Percentiles rank a stretch among this genome's conserved stretches.
Conservation (phyloP, 1,139 yeast genomes). For the Zygoascus sp. region DNA sequence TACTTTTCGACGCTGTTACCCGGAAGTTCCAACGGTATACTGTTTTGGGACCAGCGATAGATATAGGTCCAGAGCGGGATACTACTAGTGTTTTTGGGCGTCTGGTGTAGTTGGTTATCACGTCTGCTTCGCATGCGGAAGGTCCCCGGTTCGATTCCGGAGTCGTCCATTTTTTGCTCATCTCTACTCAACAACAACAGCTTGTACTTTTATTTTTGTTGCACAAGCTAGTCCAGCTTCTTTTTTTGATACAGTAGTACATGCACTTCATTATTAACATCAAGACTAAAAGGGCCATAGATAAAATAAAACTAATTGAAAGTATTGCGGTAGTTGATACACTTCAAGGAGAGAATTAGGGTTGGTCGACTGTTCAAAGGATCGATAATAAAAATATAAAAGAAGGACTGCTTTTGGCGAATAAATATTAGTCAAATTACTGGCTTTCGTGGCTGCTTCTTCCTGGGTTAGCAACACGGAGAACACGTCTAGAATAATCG, state of each 20-base stretch:
- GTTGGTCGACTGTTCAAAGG: neutral
- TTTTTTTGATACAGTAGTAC: constrained; percentile 6
- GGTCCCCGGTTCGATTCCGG: constrained; percentile 29
- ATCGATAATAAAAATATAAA: neutral
- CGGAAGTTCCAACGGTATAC: too few relatives aligned
- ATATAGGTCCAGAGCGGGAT: neutral
- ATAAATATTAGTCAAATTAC: constrained; percentile 1
- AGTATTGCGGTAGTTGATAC: neutral
- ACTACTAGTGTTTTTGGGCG: constrained; percentile 18
- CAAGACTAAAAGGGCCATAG: neutral
- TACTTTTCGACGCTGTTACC: too few relatives aligned
- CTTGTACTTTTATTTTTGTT: neutral
- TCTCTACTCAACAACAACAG: constrained; percentile 2
- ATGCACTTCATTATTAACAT: constrained; percentile 4
- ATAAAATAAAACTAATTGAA: neutral
- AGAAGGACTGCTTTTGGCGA: neutral
- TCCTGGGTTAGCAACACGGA: constrained; percentile 64
- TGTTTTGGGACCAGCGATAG: too few relatives aligned
- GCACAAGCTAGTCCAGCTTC: constrained; percentile 19
- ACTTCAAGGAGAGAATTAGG: constrained; percentile 1
- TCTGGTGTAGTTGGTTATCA: constrained; percentile 28
- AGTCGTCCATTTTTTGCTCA: constrained; percentile 24
- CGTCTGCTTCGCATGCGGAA: constrained; percentile 27
- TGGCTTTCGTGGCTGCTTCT: constrained; percentile 8
- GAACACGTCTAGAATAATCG: constrained; percentile 67